Percentiles rank a stretch among this genome's conserved stretches.
These are phyloP conservation scores for Capronia epimyces DNA, from an alignment of 2,329 filamentous ascomycete genomes.

Conservation along the genomic window DNA sequence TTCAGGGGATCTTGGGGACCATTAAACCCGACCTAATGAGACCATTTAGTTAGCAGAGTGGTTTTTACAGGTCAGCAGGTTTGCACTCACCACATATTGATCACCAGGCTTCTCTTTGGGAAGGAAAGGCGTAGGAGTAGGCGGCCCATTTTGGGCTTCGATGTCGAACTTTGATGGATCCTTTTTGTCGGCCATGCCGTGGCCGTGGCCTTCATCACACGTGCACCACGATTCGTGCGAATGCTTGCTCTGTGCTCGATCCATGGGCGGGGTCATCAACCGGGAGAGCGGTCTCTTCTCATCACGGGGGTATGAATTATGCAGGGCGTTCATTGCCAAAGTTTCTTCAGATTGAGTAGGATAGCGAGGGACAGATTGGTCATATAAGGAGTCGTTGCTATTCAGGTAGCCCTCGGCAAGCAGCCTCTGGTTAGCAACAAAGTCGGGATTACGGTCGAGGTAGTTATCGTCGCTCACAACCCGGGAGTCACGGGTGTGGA, in stretches of 20 bases:
- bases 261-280: conserved; percentile 19
- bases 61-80: conserved; percentile 3
- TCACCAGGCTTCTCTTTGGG: conserved; percentile 32
- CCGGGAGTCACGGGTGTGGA: conserved; percentile 27
- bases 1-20: conserved; percentile 49
- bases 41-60: conserved; percentile 6
- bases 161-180: conserved; percentile 27
- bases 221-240: conserved; percentile 30
- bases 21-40: conserved; percentile 43
- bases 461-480: conserved; percentile 26
- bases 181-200: conserved; percentile 22
- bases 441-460: conserved; percentile 26
- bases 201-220: conserved; percentile 29
- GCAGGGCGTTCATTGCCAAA: conserved; percentile 22
- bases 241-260: conserved; percentile 24
- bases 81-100: conserved; percentile 50
- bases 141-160: conserved; percentile 26
- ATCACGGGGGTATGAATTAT: conserved; percentile 24
- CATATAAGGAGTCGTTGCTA: conserved; percentile 26
- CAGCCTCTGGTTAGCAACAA: conserved; percentile 28
- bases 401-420: conserved; percentile 29
- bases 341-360: conserved; percentile 28
- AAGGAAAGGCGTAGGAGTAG: conserved; percentile 26
- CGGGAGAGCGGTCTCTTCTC: conserved; percentile 26
- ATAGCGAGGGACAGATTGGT: conserved; percentile 24